A percentile compares a stretch with the other conserved stretches of the same genome.
These are phyloP conservation scores for Aspergillus pseudoviridinutans DNA, from an alignment of 2,329 filamentous ascomycete genomes.

Conservation along the genomic window DNA sequence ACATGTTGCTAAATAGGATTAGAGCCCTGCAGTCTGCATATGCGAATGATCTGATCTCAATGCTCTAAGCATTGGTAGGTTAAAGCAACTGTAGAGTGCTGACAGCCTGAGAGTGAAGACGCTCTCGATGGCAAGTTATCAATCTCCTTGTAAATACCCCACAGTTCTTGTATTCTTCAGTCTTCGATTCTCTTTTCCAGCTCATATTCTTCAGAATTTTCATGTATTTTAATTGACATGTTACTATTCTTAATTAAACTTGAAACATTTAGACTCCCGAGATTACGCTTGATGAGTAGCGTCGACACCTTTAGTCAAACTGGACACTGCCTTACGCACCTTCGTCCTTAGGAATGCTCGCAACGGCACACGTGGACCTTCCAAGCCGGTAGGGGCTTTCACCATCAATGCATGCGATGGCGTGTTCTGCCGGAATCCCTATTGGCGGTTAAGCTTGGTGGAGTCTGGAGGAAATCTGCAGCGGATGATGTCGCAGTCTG, in stretches of 20 bases:
- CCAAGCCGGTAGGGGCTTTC: slow-evolving; percentile 14
- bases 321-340: too few species aligned
- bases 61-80: neutral
- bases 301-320: neutral
- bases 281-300: too few species aligned
- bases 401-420: slow-evolving; percentile 31
- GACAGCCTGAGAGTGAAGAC: neutral
- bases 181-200: neutral
- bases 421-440: slow-evolving; percentile 22
- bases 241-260: too few species aligned
- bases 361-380: slow-evolving; percentile 13
- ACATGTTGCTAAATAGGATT: neutral
- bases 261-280: too few species aligned
- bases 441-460: slow-evolving; percentile 21
- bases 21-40: neutral
- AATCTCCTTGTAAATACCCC: neutral
- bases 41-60: neutral
- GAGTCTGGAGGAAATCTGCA: neutral
- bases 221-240: too few species aligned
- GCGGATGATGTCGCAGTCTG: neutral
- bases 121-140: neutral
- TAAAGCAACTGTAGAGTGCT: neutral
- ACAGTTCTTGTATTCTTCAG: neutral
- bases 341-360: neutral
- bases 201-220: neutral